These are phyloP conservation scores for Salix viminalis DNA, from an alignment of 345 rosid genomes.

Conservation along the genomic window DNA sequence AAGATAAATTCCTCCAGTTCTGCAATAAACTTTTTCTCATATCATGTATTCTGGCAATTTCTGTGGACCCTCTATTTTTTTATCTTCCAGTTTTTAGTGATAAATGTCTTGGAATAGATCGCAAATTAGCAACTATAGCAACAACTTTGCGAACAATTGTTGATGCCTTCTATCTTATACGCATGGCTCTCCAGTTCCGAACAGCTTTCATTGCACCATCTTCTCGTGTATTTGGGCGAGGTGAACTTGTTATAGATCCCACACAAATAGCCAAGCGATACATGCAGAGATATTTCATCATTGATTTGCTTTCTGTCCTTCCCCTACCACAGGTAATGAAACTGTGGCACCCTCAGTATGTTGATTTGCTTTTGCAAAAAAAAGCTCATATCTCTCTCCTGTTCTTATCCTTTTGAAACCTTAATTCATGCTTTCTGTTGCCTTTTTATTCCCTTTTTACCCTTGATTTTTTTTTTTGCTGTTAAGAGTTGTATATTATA, in stretches of 20 bases:
- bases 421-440: neutral
- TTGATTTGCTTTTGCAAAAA: neutral
- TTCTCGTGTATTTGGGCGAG: constrained; percentile 94
- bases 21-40: constrained; percentile 76
- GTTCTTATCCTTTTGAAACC: neutral
- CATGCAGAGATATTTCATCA: constrained; percentile 61
- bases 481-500: neutral
- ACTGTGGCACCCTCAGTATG: neutral
- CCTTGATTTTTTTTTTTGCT: neutral
- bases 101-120: constrained; percentile 72
- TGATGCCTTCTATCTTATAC: constrained; percentile 84
- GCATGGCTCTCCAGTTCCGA: constrained; percentile 87
- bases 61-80: constrained; percentile 84
- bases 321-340: constrained; percentile 86
- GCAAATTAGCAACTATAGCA: constrained; percentile 61
- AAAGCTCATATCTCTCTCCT: neutral
- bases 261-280: constrained; percentile 85
- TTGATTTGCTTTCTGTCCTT: constrained; percentile 81
- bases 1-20: constrained; percentile 70
- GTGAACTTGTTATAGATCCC: constrained; percentile 93
- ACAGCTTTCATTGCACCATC: constrained; percentile 96
- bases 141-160: constrained; percentile 71
- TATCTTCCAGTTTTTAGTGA: constrained; percentile 78
- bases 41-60: constrained; percentile 81
- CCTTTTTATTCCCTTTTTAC: neutral